phyloP scores from a whole-genome alignment of 768 basidiomycete genomes.

The Thelephora ganbajun region DNA sequence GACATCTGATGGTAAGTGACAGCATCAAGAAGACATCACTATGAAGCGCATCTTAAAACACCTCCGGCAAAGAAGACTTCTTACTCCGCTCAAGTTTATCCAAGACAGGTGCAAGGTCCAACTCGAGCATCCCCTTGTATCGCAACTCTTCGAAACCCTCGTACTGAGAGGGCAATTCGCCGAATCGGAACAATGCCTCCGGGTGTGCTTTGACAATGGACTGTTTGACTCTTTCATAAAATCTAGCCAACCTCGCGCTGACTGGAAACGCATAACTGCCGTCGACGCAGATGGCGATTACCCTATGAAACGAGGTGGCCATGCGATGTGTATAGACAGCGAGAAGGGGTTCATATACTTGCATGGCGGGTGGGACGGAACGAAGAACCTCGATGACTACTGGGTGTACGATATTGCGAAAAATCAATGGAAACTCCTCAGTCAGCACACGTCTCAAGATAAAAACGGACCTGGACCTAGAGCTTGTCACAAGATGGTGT shows the following conservation, averaged over 20 bases:
- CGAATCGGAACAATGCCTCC: constrained; percentile 39
- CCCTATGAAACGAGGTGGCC: constrained; percentile 60
- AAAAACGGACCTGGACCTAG: constrained; percentile 56
- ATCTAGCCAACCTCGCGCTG: constrained; percentile 40
- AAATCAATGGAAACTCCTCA: constrained; percentile 49
- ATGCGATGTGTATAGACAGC: constrained; percentile 70
- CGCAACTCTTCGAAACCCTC: constrained; percentile 45
- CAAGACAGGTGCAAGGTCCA: constrained; percentile 38
- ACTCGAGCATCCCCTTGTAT: constrained; percentile 60
- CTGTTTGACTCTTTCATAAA: constrained; percentile 52
- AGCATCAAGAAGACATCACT: constrained; percentile 56
- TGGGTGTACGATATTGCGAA: constrained; percentile 55
- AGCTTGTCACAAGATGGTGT: constrained; percentile 75
- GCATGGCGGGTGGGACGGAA: constrained; percentile 70
- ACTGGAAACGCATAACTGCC: constrained; percentile 47
- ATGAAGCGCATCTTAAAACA: constrained; percentile 63
- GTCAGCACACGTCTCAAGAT: constrained; percentile 37
- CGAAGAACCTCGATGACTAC: constrained; percentile 61
- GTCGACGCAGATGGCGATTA: constrained; percentile 52
- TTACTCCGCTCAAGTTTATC: constrained; percentile 50
- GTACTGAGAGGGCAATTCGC: constrained; percentile 58
- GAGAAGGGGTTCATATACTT: constrained; percentile 52
- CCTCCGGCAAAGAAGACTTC: constrained; percentile 59
- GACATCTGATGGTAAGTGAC: not conserved
- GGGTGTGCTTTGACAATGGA: constrained; percentile 31